phyloP scores from a whole-genome alignment of 1,139 yeast genomes.

The Taphrina betulina region DNA sequence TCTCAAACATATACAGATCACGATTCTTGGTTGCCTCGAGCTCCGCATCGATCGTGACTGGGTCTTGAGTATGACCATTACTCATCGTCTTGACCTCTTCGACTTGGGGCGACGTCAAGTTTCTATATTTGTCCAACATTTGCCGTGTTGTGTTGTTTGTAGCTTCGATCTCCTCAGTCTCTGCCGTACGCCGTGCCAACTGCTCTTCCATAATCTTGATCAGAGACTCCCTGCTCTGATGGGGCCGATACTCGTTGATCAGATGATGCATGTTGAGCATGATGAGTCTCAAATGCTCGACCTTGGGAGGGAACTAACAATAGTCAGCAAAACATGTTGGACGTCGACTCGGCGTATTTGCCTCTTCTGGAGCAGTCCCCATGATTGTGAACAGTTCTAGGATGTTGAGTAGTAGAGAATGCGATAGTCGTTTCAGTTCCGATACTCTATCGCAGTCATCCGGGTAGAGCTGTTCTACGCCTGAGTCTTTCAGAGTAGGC shows the following conservation, averaged over 20 bases:
- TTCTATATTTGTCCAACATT: conserved; percentile 1
- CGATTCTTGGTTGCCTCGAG: neutral
- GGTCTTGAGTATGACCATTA: neutral
- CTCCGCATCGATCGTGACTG: neutral
- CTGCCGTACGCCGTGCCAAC: conserved; percentile 55
- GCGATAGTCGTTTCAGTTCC: conserved; percentile 69
- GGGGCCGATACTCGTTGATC: conserved; percentile 81
- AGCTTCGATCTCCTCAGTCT: conserved; percentile 52
- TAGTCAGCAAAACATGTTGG: neutral
- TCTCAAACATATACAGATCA: neutral
- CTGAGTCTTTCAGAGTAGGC: conserved; percentile 40
- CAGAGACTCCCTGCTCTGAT: conserved; percentile 79
- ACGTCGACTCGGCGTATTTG: neutral
- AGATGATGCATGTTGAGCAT: conserved; percentile 80
- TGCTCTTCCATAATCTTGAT: conserved; percentile 68
- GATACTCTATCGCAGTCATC: conserved; percentile 37
- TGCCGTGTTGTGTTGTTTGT: neutral
- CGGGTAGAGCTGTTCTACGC: conserved; percentile 31
- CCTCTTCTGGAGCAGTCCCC: conserved; percentile 61
- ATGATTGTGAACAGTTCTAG: conserved; percentile 73
- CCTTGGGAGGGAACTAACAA: conserved; percentile 55
- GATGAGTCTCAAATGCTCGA: conserved; percentile 70
- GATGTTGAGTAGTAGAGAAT: conserved; percentile 67
- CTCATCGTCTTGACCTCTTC: neutral
- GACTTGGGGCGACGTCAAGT: no score